These are phyloP conservation scores for Leccinum boreale DNA, from an alignment of 768 basidiomycete genomes.

Conservation along the genomic window DNA sequence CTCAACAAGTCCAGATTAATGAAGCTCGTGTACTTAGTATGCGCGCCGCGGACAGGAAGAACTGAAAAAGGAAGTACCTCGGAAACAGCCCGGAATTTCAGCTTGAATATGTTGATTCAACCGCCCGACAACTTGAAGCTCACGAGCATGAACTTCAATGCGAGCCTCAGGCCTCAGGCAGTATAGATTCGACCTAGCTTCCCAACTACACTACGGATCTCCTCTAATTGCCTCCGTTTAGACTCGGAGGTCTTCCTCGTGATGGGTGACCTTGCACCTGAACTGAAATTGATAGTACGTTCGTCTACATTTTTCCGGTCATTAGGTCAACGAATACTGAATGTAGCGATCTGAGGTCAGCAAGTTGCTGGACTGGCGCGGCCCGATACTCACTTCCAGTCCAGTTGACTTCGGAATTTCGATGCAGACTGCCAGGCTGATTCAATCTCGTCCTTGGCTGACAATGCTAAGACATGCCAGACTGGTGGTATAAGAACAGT, in stretches of 20 bases:
- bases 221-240: neutral
- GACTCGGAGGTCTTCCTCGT: neutral
- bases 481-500: constrained; percentile 19
- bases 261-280: neutral
- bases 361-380: neutral
- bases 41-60: neutral
- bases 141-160: neutral
- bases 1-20: neutral
- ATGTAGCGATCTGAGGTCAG: neutral
- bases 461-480: constrained; percentile 15
- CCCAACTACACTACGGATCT: neutral
- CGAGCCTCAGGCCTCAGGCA: neutral
- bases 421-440: constrained; percentile 8
- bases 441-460: constrained; percentile 16
- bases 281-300: neutral
- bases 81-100: too few species aligned
- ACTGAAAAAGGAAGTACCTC: neutral
- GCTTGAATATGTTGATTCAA: too few species aligned
- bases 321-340: neutral
- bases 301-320: neutral
- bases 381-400: neutral
- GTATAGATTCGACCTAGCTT: neutral
- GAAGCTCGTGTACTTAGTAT: neutral
- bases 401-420: constrained; percentile 2
- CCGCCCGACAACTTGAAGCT: neutral